Evolutionary conservation across 768 basidiomycete genomes (phyloP).

Genomic region (Hortiboletus flavorubellus): DNA sequence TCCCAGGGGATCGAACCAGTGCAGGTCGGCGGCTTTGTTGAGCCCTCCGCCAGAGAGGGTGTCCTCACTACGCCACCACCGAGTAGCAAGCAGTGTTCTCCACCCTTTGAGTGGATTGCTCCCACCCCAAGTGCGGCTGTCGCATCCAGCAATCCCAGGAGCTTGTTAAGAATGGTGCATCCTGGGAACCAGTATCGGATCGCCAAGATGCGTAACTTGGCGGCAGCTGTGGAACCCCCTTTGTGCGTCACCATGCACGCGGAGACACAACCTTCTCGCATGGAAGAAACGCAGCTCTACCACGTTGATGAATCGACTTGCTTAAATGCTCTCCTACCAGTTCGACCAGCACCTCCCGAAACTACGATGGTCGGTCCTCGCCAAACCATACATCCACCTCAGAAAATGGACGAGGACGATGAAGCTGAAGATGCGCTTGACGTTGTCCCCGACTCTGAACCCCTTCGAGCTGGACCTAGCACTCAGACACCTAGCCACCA

Average conservation of each 20-base stretch:
- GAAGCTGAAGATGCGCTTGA: conserved; percentile 40
- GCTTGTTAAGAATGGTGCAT: conserved; percentile 33
- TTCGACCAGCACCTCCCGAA: conserved; percentile 1
- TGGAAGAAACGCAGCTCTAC: conserved; percentile 19
- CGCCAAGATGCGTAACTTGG: conserved; percentile 24
- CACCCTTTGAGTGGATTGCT: conserved; percentile 22
- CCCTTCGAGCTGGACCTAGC: conserved; percentile 35
- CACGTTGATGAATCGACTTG: background rate
- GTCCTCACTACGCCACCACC: background rate
- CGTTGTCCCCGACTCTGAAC: conserved; percentile 65
- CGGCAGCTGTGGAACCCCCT: conserved; percentile 18
- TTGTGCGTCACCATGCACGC: conserved; percentile 6
- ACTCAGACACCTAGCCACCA: conserved; percentile 6
- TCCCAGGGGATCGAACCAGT: conserved; percentile 3
- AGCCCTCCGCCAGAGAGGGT: conserved; percentile 1
- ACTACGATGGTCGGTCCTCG: background rate
- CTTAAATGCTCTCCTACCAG: background rate
- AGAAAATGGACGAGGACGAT: conserved; percentile 1
- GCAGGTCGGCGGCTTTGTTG: background rate
- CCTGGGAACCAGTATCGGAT: conserved; percentile 32
- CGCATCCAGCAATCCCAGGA: conserved; percentile 27
- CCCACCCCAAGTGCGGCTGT: conserved; percentile 14
- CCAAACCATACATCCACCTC: background rate
- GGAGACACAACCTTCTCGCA: conserved; percentile 18
- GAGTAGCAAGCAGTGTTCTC: conserved; percentile 5